A percentile compares a stretch with the other conserved stretches of the same genome.
These are phyloP conservation scores for Sorghum bicolor DNA, from an alignment of 176 grass and related monocot species.

Conservation along the genomic window Sorghum_bicolor_NCBIv3 NC_012875.2:7773501-7774000, in stretches of 20 bases:
- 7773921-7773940: not conserved
- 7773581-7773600: not conserved
- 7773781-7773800: not conserved
- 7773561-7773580: not conserved
- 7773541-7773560: not conserved
- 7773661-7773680: conserved; percentile 41
- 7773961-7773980: not conserved
- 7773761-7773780: conserved; percentile 55
- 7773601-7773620: conserved; percentile 1
- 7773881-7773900: conserved; percentile 93
- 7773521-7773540: not conserved
- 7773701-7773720: conserved; percentile 95
- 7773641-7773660: conserved; percentile 62
- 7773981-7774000: not conserved
- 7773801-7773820: not conserved
- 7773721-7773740: conserved; percentile 95
- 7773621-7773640: conserved; percentile 20
- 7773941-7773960: conserved; percentile 16
- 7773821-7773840: conserved; percentile 8
- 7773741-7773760: conserved; percentile 80
- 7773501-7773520: not conserved
- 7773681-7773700: conserved; percentile 65
- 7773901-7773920: conserved; percentile 69
- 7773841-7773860: conserved; percentile 59
- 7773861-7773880: conserved; percentile 90